Evolutionary conservation across 2,329 filamentous ascomycete genomes (phyloP).

Genomic region (Curvularia spicifera): DNA sequence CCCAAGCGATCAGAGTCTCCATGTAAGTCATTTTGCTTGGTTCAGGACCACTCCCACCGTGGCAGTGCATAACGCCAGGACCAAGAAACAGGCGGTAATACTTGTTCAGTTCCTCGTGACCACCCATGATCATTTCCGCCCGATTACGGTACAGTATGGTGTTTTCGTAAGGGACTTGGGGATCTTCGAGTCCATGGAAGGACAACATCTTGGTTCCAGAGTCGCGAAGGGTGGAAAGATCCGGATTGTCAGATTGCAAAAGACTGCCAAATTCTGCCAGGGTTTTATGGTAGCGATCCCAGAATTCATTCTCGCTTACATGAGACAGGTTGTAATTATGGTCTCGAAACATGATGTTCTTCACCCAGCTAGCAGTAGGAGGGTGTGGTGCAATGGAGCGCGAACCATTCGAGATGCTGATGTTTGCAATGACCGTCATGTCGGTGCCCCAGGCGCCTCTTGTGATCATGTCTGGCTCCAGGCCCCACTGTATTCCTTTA

Average conservation of each 20-base stretch:
- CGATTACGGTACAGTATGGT: conserved; percentile 32
- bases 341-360: conserved; percentile 24
- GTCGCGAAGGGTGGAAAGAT: conserved; percentile 31
- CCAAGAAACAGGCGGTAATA: conserved; percentile 44
- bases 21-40: conserved; percentile 31
- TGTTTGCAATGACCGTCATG: conserved; percentile 22
- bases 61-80: conserved; percentile 39
- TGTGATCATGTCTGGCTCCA: conserved; percentile 13
- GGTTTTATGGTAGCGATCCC: conserved; percentile 27
- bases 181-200: conserved; percentile 39
- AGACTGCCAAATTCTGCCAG: conserved; percentile 32
- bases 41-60: conserved; percentile 22
- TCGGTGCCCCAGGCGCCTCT: conserved; percentile 25
- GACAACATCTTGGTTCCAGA: conserved; percentile 38
- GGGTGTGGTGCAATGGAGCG: conserved; percentile 26
- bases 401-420: conserved; percentile 22
- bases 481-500: conserved; percentile 25
- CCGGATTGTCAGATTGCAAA: conserved; percentile 30
- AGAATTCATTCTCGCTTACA: conserved; percentile 23
- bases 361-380: conserved; percentile 29
- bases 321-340: conserved; percentile 20
- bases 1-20: conserved; percentile 36
- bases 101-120: conserved; percentile 30
- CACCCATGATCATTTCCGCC: conserved; percentile 36
- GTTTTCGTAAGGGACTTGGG: conserved; percentile 35